Evolutionary conservation across 192 early-diverging fungal genomes (phyloP), one percentile per base, ranked within the genome.

Genomic region (Linnemannia schmuckeri): DNA sequence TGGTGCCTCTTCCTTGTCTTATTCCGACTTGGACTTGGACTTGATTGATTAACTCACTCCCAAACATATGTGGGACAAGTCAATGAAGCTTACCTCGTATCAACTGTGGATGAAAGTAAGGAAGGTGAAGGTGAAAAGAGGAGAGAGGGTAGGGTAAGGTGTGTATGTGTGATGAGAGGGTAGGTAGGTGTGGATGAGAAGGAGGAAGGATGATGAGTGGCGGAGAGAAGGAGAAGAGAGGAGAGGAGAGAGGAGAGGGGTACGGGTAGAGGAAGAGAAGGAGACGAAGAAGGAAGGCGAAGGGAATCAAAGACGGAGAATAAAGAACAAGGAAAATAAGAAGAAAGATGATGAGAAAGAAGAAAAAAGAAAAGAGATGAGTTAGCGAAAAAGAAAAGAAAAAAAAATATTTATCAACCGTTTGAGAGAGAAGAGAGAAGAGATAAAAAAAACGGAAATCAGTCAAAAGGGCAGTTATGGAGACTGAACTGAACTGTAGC

Each of bases 311-410:
- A 57, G n/a, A 8, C 22, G 55, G 33, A 27, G 70, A 47, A 70
- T 38, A 46, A 66, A 42, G 17, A 79, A 68, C 30, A 41, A 66
- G 46, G 57, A 33, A 49, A 47, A 13, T 20, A 55, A 49, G 72
- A 80, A 46, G 35, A 57, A 55, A 27, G 37, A 76, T n/a, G 75
- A 74, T 33, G 73, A 33, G 30, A 61, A 66, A 9, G 73, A 18
- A 30, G 27, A 66, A 8, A 57, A 18, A 42, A 41, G 22, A 46
- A n/a, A 27, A 17, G 55, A 44, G 46, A n/a, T 30, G 0, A 69
- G 61, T 63, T 63, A 5, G 10, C 27, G 77, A 40, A 24, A 33
- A 52, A 49, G 5, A 6, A 15, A 52, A 42, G 41, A 49, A 55
- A 33, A 30, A 41, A 27, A n/a, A n/a, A n/a, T n/a, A n/a, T n/a